phyloP scores from a whole-genome alignment of 345 rosid genomes.

The Boechera retrofracta region DNA sequence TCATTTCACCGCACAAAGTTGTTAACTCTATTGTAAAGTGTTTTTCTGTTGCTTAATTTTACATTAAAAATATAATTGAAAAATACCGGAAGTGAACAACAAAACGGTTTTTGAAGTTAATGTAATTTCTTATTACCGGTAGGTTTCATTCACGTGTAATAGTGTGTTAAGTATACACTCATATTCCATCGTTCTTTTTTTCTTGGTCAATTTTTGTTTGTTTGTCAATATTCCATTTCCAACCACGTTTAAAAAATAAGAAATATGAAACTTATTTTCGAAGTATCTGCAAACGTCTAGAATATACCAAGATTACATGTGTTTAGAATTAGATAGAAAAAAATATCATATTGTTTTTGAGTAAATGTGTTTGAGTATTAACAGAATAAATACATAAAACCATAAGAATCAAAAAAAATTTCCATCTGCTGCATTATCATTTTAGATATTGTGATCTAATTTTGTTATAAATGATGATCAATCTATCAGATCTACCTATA shows the following conservation, averaged over 20 bases:
- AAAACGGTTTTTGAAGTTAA: not conserved
- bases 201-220: not conserved
- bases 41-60: no score
- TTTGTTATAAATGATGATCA: no score
- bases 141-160: not conserved
- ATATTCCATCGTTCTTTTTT: conserved; percentile 12
- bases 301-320: not conserved
- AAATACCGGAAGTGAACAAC: not conserved
- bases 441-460: no score
- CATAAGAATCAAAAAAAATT: no score
- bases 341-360: no score
- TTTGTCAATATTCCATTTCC: not conserved
- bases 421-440: no score
- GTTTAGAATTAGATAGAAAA: no score
- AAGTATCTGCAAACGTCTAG: conserved; percentile 13
- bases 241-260: not conserved
- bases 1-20: not conserved
- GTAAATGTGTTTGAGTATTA: no score
- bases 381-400: no score
- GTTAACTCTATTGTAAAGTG: not conserved
- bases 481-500: no score
- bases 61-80: no score
- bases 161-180: not conserved
- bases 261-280: not conserved
- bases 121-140: not conserved